These are phyloP conservation scores for Pseudocercospora eumusae DNA, from an alignment of 2,329 filamentous ascomycete genomes.

Conservation along the genomic window DNA sequence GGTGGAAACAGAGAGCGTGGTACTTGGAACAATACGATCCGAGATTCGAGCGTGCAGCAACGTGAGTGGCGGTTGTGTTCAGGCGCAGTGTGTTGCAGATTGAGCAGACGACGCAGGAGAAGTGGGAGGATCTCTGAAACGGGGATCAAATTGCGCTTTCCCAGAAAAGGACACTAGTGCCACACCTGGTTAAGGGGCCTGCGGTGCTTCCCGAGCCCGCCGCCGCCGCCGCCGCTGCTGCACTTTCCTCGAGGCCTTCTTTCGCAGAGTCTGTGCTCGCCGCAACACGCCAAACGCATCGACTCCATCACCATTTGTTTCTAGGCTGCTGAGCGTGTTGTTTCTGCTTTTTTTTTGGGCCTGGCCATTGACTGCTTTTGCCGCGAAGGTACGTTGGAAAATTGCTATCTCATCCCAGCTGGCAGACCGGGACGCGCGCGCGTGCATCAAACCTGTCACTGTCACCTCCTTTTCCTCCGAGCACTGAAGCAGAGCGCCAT, in stretches of 20 bases:
- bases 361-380: neutral
- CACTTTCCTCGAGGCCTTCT: conserved; percentile 13
- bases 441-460: conserved; percentile 9
- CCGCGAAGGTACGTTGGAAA: conserved; percentile 16
- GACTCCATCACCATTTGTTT: conserved; percentile 19
- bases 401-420: neutral
- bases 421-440: conserved; percentile 8
- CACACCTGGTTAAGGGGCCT: conserved; percentile 6
- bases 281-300: conserved; percentile 17
- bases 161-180: conserved; percentile 3
- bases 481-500: conserved; percentile 11
- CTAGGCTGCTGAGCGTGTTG: conserved; percentile 11
- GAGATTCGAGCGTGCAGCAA: neutral
- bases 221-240: conserved; percentile 7
- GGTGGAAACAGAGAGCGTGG: conserved; percentile 13
- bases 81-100: conserved; percentile 10
- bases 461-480: conserved; percentile 20
- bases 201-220: conserved; percentile 5
- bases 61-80: neutral
- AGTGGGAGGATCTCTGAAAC: conserved; percentile 10
- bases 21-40: too few species aligned
- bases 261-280: conserved; percentile 14
- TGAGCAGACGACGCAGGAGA: neutral
- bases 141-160: conserved; percentile 8
- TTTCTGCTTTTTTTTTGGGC: conserved; percentile 10